Base-by-base conservation (phyloP, 2,329 filamentous ascomycete species). In the Mycosphaerella sp. region DNA sequence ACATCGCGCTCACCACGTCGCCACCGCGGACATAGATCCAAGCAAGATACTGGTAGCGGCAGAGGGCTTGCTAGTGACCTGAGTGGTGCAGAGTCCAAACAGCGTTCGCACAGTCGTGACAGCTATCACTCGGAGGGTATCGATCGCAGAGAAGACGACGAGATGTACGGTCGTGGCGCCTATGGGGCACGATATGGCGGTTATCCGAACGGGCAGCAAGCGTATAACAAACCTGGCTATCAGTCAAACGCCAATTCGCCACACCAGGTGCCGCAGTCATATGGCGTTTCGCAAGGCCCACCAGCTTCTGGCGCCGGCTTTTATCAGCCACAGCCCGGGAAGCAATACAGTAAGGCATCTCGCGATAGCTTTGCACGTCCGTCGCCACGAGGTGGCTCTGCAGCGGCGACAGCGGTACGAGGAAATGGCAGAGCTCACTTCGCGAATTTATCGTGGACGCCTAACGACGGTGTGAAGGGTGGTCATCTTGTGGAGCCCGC, bases 391-490 rank as follows among this genome's bases (percentile, higher is more conserved):
- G 76, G 78, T 54, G 77, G 78, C 6, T 78, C 82, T 10, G 34
- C 48, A 14, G 31, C 48, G 29, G 42, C 21, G 23, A 63, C 62
- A 4, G 55, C 38, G 21, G 58, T n/a, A 41, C 45, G 46, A n/a
- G 54, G 66, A 51, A 64, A 60, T 23, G 65, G 83, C 36, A 74
- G 80, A 59, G 77, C 76, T 59, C 74, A 84, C 72, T 80, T 85
- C 75, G 78, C 84, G 71, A 82, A 87, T 71, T 69, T 83, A 2
- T 87, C 89, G 44, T 91, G 88, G 86, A 86, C 80, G 52, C 78
- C 82, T 42, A 76, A 76, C 34, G 75, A 76, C 46, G 75, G 78
- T 14, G 76, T 77, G 51, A 76, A 77, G 62, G 80, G 78, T 66
- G 75, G 79, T 54, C 76, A 74, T 53, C 68, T 72, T 23, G 70